phyloP scores from a whole-genome alignment of 495 filamentous ascomycete genomes.

The Penicillium taxi region DNA sequence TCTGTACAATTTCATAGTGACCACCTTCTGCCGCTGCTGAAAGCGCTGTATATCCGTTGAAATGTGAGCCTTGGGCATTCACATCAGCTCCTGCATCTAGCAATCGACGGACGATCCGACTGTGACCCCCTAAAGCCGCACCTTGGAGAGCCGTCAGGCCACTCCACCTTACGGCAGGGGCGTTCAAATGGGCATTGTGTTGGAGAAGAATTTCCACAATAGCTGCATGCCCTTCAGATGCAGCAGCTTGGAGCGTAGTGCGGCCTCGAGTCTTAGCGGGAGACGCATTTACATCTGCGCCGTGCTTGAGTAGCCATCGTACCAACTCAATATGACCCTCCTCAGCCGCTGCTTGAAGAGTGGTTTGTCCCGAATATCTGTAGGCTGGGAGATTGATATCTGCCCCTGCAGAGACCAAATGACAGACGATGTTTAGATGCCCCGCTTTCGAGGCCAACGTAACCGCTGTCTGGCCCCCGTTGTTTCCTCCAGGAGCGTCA shows the following conservation, averaged over 20 bases:
- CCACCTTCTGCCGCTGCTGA: conserved; percentile 6
- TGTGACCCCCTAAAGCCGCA: conserved; percentile 4
- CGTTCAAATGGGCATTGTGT: not conserved
- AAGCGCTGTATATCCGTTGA: conserved; percentile 7
- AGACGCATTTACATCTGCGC: conserved; percentile 22
- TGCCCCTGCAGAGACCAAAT: conserved; percentile 6
- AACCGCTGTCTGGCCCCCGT: conserved; percentile 7
- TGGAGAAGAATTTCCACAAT: conserved; percentile 5
- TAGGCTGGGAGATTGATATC: conserved; percentile 7
- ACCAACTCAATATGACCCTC: conserved; percentile 14
- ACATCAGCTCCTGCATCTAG: conserved; percentile 5
- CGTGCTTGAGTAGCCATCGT: conserved; percentile 20
- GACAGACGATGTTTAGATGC: conserved; percentile 4
- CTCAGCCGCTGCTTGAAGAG: conserved; percentile 24
- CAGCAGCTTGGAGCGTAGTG: conserved; percentile 20
- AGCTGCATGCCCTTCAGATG: conserved; percentile 1
- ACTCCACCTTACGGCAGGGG: conserved; percentile 2
- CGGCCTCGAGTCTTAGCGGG: conserved; percentile 12
- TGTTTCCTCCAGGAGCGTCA: conserved; percentile 12
- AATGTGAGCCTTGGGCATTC: conserved; percentile 5
- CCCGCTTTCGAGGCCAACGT: conserved; percentile 3
- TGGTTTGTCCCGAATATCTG: conserved; percentile 8
- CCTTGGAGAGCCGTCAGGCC: conserved; percentile 7
- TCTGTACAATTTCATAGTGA: conserved; percentile 6
- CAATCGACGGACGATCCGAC: not conserved